Base-by-base conservation (phyloP, 768 basidiomycete species). In the Podaxis rugospora region DNA sequence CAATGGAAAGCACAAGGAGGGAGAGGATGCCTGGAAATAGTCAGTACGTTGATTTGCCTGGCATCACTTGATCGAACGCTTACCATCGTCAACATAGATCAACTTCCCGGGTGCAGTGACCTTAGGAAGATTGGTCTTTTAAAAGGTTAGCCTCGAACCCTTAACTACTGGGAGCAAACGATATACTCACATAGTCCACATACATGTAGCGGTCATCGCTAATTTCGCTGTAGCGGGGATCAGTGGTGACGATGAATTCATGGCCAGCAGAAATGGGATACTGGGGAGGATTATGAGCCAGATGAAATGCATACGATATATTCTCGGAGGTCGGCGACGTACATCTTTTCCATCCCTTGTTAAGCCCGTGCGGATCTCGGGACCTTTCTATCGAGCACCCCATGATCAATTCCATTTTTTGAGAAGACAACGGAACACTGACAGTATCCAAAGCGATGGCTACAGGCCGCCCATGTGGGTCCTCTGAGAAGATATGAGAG, bases 381-480 rank as follows among this genome's bases (percentile, higher is more conserved):
- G 97, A 60, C 97, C 97, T 93, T 99, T 99, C 93, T 95, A 68
- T 62, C 18, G 23, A 36, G 51, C n/a, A 51, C 52, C 44, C 61
- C 39, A 47, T 50, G 18, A 61, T 59, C 13, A 59, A 21, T 36
- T 25, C 13, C 28, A 14, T 36, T 25, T 10, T 9, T 5, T 13
- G 46, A 42, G 27, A 42, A 49, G 28, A 13, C 28, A 61, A 51
- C 35, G 27, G 28, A 63, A 40, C 14, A 77, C 92, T 65, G 59
- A 94, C 93, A 63, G 97, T 99, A 76, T 99, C 97, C 59, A 99
- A 80, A 68, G 97, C 97, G 69, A 99, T 98, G 49, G 97, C 97
- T 53, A 99, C 84, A 37, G 97, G 96, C 50, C 97, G 92, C 58
- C 93, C 95, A 63, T 73, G 70, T 65, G 87, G 84, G 66, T 89